Evolutionary conservation across 1,284 basidiomycete species (phyloP).

Genomic region (Malassezia brasiliensis): DNA sequence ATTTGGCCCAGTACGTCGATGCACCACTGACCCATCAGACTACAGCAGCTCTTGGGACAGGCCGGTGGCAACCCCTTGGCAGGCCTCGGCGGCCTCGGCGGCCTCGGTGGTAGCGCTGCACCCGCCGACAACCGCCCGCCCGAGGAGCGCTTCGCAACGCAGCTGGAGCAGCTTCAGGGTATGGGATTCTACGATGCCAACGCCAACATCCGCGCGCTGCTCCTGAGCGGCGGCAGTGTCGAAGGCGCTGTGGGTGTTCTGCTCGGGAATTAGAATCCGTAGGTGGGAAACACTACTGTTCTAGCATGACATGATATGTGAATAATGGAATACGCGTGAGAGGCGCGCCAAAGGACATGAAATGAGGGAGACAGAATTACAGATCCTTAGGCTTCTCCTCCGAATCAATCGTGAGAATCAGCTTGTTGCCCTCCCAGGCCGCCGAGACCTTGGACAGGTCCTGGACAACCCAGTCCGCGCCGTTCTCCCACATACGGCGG

Average conservation of each 20-base stretch:
- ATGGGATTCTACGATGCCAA: slow-evolving; percentile 44
- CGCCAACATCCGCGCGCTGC: slow-evolving; percentile 36
- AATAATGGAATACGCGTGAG: too few relatives aligned
- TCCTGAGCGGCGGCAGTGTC: slow-evolving; percentile 38
- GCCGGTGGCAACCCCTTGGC: background rate
- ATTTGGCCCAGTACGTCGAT: slow-evolving; percentile 1
- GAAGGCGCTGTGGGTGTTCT: slow-evolving; percentile 37
- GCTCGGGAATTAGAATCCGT: slow-evolving; percentile 15
- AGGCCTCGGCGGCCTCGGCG: background rate
- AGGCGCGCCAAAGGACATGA: too few relatives aligned
- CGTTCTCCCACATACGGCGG: slow-evolving; percentile 30
- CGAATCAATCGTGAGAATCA: slow-evolving; percentile 31
- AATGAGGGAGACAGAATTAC: background rate
- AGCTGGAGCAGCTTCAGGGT: slow-evolving; percentile 41
- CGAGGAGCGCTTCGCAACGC: slow-evolving; percentile 40
- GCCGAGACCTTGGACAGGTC: slow-evolving; percentile 37
- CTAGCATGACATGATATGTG: too few relatives aligned
- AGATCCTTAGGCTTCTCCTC: slow-evolving; percentile 24
- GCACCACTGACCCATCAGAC: slow-evolving; percentile 13
- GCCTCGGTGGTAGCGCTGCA: background rate
- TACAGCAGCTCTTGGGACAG: slow-evolving; percentile 24
- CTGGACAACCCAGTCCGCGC: slow-evolving; percentile 40
- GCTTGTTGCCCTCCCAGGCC: slow-evolving; percentile 30
- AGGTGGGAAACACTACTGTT: too few relatives aligned
- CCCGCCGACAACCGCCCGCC: slow-evolving; percentile 28